Base-by-base conservation (phyloP, 2,329 filamentous ascomycete species). In the Xylaria hypoxylon region DNA sequence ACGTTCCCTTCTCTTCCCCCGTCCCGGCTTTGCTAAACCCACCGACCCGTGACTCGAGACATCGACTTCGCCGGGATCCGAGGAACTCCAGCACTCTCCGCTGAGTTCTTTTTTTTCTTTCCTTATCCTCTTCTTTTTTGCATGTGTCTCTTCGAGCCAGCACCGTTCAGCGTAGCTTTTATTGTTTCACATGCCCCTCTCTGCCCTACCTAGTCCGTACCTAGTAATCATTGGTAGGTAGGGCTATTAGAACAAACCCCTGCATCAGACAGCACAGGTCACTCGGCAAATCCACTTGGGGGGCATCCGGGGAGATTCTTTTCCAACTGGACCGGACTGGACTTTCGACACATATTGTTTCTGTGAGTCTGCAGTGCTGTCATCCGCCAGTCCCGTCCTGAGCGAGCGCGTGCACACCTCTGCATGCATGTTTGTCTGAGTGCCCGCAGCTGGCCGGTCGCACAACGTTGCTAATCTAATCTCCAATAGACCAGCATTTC, bases 41-140 rank as follows among this genome's bases (percentile, higher is more conserved):
- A 67, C 62, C 59, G 59, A 60, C 59, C 65, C 68, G 62, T 69
- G 62, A 62, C 48, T 48, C 38, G 68, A 69, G 58, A 59, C 58
- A 19, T 63, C 65, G 45, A 64, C 24, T 50, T 58, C 53, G 35
- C 51, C 61, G 58, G 65, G 50, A 45, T 40, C 53, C 51, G 64
- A 55, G 53, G 50, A 51, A 64, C 35, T 28, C 52, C 53, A 59
- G 52, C 48, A 51, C 50, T 17, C 51, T 52, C 64, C 51, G 35
- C 55, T 64, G 59, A 44, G 35, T 28, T 53, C 35, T 53, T 58
- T 45, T 48, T 55, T 35, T 56, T 60, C 48, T 45, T 24, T 15
- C 24, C 11, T 44, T 50, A 10, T 2, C 28, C 17, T 24, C 24
- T 60, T 65, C 57, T n/a, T 33, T 47, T 65, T 44, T 24, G 33